Percentiles rank a stretch among this genome's conserved stretches.
Conservation (phyloP, 2,329 filamentous ascomycete species). For the Neofusicoccum sp. region DNA sequence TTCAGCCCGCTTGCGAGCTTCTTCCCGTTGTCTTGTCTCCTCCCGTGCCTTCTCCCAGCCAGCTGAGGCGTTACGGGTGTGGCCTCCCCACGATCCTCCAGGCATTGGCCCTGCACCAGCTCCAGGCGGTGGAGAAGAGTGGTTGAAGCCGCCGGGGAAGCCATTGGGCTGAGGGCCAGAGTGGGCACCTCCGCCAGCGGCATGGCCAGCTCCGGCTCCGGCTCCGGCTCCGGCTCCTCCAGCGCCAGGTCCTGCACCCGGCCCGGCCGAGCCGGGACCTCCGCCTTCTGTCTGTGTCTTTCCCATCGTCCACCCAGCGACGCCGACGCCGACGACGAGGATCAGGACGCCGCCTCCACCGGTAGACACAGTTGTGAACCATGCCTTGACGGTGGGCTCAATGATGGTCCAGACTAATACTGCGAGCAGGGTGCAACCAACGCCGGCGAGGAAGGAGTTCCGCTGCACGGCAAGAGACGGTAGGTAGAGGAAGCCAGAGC, state of each 20-base stretch:
- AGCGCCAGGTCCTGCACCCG: slow-evolving; percentile 23
- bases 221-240: slow-evolving; percentile 30
- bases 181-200: slow-evolving; percentile 31
- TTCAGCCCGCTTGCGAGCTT: slow-evolving; percentile 52
- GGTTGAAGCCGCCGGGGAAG: slow-evolving; percentile 32
- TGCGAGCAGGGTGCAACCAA: slow-evolving; percentile 72
- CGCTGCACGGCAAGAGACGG: slow-evolving; percentile 82
- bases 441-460: slow-evolving; percentile 90
- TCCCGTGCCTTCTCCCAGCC: slow-evolving; percentile 72
- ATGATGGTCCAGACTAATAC: slow-evolving; percentile 74
- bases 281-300: slow-evolving; percentile 61
- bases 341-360: slow-evolving; percentile 70
- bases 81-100: slow-evolving; percentile 29
- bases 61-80: slow-evolving; percentile 26
- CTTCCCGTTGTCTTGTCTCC: slow-evolving; percentile 65
- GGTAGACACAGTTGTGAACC: slow-evolving; percentile 71
- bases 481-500: slow-evolving; percentile 90
- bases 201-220: slow-evolving; percentile 29
- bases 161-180: slow-evolving; percentile 35
- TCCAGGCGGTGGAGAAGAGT: slow-evolving; percentile 18
- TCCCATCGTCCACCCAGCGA: slow-evolving; percentile 82
- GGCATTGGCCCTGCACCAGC: slow-evolving; percentile 27
- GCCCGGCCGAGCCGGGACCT: slow-evolving; percentile 26
- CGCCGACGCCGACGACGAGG: slow-evolving; percentile 71
- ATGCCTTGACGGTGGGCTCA: slow-evolving; percentile 72